Percentiles rank a stretch among this genome's conserved stretches.
Evolutionary conservation across 345 rosid species (phyloP).

Genomic region (Brassica napus): DNA sequence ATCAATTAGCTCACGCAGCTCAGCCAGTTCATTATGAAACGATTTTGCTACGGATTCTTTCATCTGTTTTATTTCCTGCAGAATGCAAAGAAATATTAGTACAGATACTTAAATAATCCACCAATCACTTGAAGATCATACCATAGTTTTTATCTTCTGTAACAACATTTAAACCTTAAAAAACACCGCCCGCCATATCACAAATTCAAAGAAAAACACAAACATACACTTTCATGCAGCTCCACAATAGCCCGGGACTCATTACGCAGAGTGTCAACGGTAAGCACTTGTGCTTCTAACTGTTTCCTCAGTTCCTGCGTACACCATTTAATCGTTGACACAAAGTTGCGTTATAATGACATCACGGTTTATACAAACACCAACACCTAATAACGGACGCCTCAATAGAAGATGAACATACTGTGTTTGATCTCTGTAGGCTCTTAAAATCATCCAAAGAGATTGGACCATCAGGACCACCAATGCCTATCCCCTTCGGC

Average conservation of each 20-base stretch:
- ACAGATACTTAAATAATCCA: conserved; percentile 10
- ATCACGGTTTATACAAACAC: neutral
- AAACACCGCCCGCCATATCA: neutral
- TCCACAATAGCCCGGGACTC: conserved; percentile 64
- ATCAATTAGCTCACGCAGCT: conserved; percentile 53
- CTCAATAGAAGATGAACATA: conserved; percentile 35
- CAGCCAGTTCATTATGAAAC: conserved; percentile 54
- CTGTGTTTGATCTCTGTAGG: conserved; percentile 89
- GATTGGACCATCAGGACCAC: conserved; percentile 94
- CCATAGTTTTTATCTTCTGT: neutral
- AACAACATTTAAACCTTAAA: conserved; percentile 1
- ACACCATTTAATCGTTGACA: conserved; percentile 17
- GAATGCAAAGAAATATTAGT: conserved; percentile 30
- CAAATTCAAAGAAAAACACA: conserved; percentile 22
- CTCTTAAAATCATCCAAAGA: conserved; percentile 96
- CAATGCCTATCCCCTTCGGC: conserved; percentile 82
- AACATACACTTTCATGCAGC: conserved; percentile 64
- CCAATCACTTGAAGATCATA: conserved; percentile 3
- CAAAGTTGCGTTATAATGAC: conserved; percentile 15
- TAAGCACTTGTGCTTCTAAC: conserved; percentile 76
- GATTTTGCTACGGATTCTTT: conserved; percentile 62
- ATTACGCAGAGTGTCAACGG: conserved; percentile 63
- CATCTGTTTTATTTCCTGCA: conserved; percentile 68
- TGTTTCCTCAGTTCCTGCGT: conserved; percentile 88
- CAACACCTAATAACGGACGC: neutral